Evolutionary conservation across 805 yeast genomes (phyloP), one percentile per base, ranked within the genome.

Genomic region (Nakazawaea peltata): DNA sequence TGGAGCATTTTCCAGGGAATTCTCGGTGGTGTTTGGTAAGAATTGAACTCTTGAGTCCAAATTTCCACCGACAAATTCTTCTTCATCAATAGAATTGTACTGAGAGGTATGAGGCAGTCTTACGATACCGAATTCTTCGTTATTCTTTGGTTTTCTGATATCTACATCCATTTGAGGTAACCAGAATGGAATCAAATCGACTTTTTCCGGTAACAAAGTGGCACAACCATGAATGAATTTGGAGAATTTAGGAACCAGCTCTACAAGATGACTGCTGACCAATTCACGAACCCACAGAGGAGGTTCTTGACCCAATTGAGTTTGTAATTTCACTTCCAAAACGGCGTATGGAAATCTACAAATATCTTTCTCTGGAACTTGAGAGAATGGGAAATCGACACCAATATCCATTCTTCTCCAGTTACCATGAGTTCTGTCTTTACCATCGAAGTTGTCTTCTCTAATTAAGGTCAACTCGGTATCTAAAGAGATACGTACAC

Each of bases 361-460:
- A 34, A 84, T 75, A 53, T 92, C 98, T 42, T 70, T 68, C 28
- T 82, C 90, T 4, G 88, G 76, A 37, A 92, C 67, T 59, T 90
- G 95, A 36, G 65, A 60, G 58, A 92, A 92, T 29, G 99, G 99
- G 75, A 77, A 92, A 59, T 92, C 95, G 24, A 92, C 92, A 32
- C 98, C 99, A 54, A 92, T 92, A 58, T 92, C 98, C 80, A 80
- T 87, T 61, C 99, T 77, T 64, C 98, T 80, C 99, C 99, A 92
- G 61, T 92, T 92, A 27, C 80, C 81, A 46, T 84, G 69, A 2
- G 97, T 85, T 58, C 98, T 76, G 54, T 87, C 90, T 40, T 67
- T 19, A 3, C 34, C 34, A 59, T 92, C 98, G 53, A 92, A 92
- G 56, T 90, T 79, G 57, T 92, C 99, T 59, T 92, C 99, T 57